Evolutionary conservation across 164 flowering plant species (phyloP).

Genomic region (Litsea cubeba): DNA sequence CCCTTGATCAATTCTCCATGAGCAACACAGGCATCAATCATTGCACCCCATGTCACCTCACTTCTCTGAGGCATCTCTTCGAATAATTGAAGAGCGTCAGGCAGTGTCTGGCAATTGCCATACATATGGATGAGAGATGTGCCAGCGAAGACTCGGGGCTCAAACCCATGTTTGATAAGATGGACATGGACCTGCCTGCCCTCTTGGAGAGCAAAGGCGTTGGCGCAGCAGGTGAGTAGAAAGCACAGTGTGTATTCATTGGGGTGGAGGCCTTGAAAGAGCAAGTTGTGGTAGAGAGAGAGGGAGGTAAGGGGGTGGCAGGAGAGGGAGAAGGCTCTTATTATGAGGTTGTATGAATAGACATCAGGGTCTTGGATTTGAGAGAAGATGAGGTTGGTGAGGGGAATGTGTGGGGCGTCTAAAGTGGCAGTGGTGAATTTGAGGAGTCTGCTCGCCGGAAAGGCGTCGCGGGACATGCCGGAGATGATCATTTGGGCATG

Average conservation of each 20-base stretch:
- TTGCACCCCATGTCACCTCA: conserved; percentile 20
- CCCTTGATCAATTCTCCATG: conserved; percentile 6
- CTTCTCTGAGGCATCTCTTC: conserved; percentile 16
- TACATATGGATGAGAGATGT: conserved; percentile 22
- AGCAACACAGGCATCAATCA: conserved; percentile 9
- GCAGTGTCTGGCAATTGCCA: conserved; percentile 9
- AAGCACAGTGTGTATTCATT: conserved; percentile 26
- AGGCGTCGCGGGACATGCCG: conserved; percentile 11
- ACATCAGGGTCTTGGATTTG: conserved; percentile 20
- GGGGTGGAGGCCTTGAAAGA: conserved; percentile 13
- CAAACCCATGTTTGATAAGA: conserved; percentile 13
- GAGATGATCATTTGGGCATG: conserved; percentile 18
- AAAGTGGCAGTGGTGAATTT: conserved; percentile 7
- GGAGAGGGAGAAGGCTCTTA: conserved; percentile 14
- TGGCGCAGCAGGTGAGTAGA: conserved; percentile 19
- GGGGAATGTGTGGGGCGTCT: conserved; percentile 9
- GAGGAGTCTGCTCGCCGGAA: conserved; percentile 18
- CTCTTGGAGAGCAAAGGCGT: conserved; percentile 6
- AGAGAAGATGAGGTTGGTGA: conserved; percentile 12
- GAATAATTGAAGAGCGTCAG: conserved; percentile 3
- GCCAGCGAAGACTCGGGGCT: conserved; percentile 4
- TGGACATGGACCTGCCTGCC: conserved; percentile 22
- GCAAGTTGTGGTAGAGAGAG: conserved; percentile 12
- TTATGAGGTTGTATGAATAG: conserved; percentile 16
- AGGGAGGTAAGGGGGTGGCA: conserved; percentile 9